Base-by-base conservation (phyloP, 1,139 yeast species). In the Tardiomyces depauwii region DNA sequence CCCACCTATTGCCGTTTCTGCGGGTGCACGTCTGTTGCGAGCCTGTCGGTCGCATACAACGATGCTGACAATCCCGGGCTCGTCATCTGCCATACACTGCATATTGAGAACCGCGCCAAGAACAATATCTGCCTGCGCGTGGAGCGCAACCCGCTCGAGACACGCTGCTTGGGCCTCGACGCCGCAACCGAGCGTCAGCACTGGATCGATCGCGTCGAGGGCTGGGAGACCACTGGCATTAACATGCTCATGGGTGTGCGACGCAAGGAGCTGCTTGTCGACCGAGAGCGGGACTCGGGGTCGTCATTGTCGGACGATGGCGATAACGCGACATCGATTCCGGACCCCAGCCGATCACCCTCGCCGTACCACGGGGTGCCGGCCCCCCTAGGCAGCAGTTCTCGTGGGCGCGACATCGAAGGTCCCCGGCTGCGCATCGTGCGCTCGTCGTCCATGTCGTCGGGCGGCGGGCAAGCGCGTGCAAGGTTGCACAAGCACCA, bases 1-100 rank as follows among this genome's bases (percentile, higher is more conserved):
- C 94, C 95, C 2, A 80, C 87, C 0, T 95, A 87, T 65, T 87
- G 96, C 64, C 74, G 83, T 48, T 87, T 87, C 62, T 87, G 96
- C 68, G 96, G 96, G 1, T 82, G 94, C 67, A 89, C 85, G 0
- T 82, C 94, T 0, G 74, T 86, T 39, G 75, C 78, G 33, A 74
- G 89, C 1, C 72, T 87, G 45, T 80, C 89, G 2, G 70, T 85
- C 33, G 78, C 81, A 1, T 87, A 85, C 61, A 80, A 81, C 41
- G 86, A 81, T 52, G 63, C 64, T 21, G 80, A 76, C 47, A 68
- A 73, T 0, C 54, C 55, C 2, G 73, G 73, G 9, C 74, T 78
- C 0, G 67, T 86, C 43, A 79, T 82, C 7, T 68, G 84, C 62
- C 95, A 86, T 56, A 81, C 93, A 0, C 79, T 78, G 57, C 76